These are phyloP conservation scores for Stramenopiles sp. DNA, from an alignment of 352 stramenopile species.

Conservation along the genomic window DNA sequence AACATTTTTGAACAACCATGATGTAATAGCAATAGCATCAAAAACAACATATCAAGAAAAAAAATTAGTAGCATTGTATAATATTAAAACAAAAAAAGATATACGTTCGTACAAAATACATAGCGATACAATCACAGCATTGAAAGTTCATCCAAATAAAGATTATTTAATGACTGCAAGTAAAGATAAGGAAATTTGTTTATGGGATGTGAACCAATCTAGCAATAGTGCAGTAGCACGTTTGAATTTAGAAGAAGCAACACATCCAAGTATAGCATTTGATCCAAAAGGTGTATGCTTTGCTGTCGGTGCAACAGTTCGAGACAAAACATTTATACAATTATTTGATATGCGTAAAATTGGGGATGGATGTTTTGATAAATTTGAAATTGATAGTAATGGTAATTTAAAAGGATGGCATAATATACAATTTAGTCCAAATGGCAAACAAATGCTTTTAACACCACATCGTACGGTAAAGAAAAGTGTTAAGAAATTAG, in stretches of 20 bases:
- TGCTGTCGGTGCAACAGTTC: not conserved
- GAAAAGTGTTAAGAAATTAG: not conserved
- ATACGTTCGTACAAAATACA: not conserved
- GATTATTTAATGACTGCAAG: not conserved
- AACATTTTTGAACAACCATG: not conserved
- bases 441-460: not conserved
- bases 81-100: not conserved
- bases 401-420: not conserved
- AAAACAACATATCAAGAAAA: not conserved
- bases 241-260: not conserved
- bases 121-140: not conserved
- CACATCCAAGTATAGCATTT: not conserved
- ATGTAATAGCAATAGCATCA: not conserved
- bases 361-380: not conserved
- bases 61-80: not conserved
- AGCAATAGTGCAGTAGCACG: not conserved
- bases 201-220: not conserved
- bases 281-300: conserved; percentile 5
- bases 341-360: conserved; percentile 7
- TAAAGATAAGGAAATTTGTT: not conserved
- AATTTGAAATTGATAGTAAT: not conserved
- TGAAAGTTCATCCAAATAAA: not conserved
- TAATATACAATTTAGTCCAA: conserved; percentile 8
- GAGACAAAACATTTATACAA: not conserved
- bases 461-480: not conserved